Evolutionary conservation across 169 alveolate species (phyloP), one percentile per base, ranked within the genome.

Genomic region (Plasmodium adleri): DNA sequence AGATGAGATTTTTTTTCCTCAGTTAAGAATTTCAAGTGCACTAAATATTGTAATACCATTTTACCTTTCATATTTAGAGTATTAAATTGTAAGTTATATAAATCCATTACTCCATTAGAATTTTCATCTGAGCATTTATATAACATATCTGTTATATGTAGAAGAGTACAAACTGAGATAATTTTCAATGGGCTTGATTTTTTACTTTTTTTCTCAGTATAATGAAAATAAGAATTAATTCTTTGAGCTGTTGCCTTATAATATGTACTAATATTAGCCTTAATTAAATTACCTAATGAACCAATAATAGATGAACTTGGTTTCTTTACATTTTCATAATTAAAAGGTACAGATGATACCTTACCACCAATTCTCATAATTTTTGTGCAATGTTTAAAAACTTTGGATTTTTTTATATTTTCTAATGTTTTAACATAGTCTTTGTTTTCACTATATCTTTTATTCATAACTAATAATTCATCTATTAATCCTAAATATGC

Each of bases 261-360:
- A 47, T 80, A 68, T 20, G 56, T 17, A 13, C 56, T 47, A 13
- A 80, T 66, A 62, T 80, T 68, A 43, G 90, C 90, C 39, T 80
- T 80, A 9, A 80, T 72, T 60, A 80, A 71, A 58, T 80, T 80
- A 6, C 90, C 90, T 54, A 80, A 80, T n/a, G 90, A 59, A 10
- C 90, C 90, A 22, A 67, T n/a, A 22, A 80, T 52, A 1, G 90
- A 80, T n/a, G 74, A 52, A 43, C 83, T 80, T 9, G 90, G 90
- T 22, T 58, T 80, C 39, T 80, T 80, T 62, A 54, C 71, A 20
- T 80, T 80, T 80, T 80, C 90, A 80, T 80, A 80, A 67, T 66
- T 80, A 80, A 80, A 80, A 15, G 90, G 90, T 50, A 80, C 62
- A 20, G 90, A 32, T 32, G 83, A 24, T 13, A 80, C 43, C 56